Evolutionary conservation across 345 rosid genomes (phyloP), one percentile per base, ranked within the genome.

Genomic region (Eutrema yunnanense): DNA sequence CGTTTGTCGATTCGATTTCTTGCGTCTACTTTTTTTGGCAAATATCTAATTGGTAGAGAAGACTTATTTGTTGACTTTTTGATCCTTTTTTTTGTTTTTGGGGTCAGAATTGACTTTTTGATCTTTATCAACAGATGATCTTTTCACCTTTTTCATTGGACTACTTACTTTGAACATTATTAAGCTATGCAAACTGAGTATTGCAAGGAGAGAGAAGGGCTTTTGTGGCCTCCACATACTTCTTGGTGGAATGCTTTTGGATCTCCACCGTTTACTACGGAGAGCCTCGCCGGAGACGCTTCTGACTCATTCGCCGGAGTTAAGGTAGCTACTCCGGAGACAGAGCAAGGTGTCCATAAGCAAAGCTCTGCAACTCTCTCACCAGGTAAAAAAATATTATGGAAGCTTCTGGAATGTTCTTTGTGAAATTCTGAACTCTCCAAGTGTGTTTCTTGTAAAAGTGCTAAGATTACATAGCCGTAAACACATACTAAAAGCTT

Each of bases 151-250:
- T 1, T 37, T 33, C 60, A n/a, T 30, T 62, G 56, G 67, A 50
- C 26, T 22, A 22, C 26, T 22, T 22, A 22, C 36, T 57, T 58
- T 9, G 59, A 40, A 41, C 47, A 72, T 54, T 87, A 84, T 54
- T 87, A 84, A 90, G 86, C 89, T 79, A 86, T 84, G 97, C 90
- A 87, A 81, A 82, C 88, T 78, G 73, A 80, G 44, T 19, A 49
- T 6, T 34, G 46, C 33, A 64, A 64, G 69, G 69, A 48, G 40
- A 87, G 81, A 65, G 93, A 84, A 72, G 96, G 86, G 56, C 58
- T 84, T 56, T 82, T 86, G 22, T 82, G 86, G 3, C 77, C 80
- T 56, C 80, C 83, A 52, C 72, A 86, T 59, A 77, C 76, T 62
- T 78, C 83, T 76, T 84, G 92, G 93, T 90, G 90, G 97, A 82